Evolutionary conservation across 2,329 filamentous ascomycete species (phyloP), one percentile per base, ranked within the genome.

Genomic region (Penicillium occitanis): DNA sequence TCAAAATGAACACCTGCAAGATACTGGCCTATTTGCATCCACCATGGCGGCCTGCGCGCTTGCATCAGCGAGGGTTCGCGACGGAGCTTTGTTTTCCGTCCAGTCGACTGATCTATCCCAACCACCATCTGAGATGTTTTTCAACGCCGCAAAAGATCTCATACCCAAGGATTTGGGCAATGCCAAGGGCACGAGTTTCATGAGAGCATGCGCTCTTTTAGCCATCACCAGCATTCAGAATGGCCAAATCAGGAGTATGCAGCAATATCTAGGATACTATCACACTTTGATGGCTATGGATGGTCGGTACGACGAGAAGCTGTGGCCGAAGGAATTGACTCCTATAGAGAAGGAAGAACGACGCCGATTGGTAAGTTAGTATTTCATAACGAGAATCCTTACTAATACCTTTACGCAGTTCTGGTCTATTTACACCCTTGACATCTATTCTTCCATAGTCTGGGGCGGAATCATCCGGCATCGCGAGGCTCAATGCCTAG

Each of bases 381-480:
- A 33, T 19, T n/a, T 40, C 2, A 17, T 30, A 22, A 5, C 25
- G 3, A 25, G 19, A 17, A 14, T 25, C 7, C 14, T 53, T 33
- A 33, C 55, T 14, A 33, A 28, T 37, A 61, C 30, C 28, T 61
- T 42, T 62, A 63, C 22, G 22, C 22, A 50, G 79, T 83, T 82
- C 69, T 87, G 85, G 85, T 84, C 84, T 44, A 85, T 84, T 64
- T 87, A 87, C 70, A 84, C 82, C 8, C 74, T 87, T 1, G 85
- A 87, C 65, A 79, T 87, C 2, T 86, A 83, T 71, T 79, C 82
- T 0, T 80, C 83, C 2, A 81, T 85, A 46, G 83, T 87, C 7
- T 86, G 83, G 80, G 81, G 79, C 64, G 78, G 80, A 42, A 74
- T 82, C 13, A 77, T 82, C 57, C 78, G 78, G 63, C 80, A 77